Conservation (phyloP, 257 asterid species). For the Coffea eugenioides region DNA sequence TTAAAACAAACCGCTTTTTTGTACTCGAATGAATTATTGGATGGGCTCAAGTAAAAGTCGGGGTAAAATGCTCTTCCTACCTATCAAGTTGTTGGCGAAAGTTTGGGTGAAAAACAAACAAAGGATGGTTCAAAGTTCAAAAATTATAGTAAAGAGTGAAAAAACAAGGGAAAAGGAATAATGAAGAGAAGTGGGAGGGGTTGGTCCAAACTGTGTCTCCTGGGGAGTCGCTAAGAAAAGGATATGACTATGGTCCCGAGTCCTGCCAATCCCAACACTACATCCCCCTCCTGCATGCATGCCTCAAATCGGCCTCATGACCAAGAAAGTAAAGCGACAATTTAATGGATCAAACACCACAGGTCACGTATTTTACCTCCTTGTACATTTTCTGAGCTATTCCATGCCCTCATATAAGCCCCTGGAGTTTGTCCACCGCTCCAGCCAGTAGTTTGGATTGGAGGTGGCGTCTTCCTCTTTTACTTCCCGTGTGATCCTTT, state of each 20-base stretch:
- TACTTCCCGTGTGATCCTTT: no score
- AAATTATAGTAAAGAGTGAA: not conserved
- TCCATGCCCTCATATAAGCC: no score
- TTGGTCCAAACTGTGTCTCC: conserved; percentile 9
- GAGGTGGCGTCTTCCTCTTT: no score
- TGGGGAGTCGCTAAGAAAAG: conserved; percentile 33
- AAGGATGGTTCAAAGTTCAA: not conserved
- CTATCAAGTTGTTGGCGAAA: conserved; percentile 14
- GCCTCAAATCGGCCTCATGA: not conserved
- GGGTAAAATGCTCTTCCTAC: conserved; percentile 4
- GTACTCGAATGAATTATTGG: conserved; percentile 15
- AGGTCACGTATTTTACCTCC: not conserved
- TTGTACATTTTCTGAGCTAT: no score
- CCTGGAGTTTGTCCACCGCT: no score
- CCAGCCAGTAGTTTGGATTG: no score
- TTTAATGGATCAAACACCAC: not conserved
- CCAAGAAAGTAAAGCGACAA: not conserved
- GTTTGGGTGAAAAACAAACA: not conserved
- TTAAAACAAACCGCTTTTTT: conserved; percentile 13
- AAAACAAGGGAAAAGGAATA: not conserved
- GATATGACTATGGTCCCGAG: conserved; percentile 8
- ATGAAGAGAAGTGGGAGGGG: not conserved
- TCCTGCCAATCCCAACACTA: conserved; percentile 33
- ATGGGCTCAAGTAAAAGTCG: conserved; percentile 7
- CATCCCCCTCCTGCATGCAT: not conserved